Percentiles rank a stretch among this genome's conserved stretches.
These are phyloP conservation scores for Rasamsonia emersonii DNA, from an alignment of 2,329 filamentous ascomycete species.

Conservation along the genomic window DNA sequence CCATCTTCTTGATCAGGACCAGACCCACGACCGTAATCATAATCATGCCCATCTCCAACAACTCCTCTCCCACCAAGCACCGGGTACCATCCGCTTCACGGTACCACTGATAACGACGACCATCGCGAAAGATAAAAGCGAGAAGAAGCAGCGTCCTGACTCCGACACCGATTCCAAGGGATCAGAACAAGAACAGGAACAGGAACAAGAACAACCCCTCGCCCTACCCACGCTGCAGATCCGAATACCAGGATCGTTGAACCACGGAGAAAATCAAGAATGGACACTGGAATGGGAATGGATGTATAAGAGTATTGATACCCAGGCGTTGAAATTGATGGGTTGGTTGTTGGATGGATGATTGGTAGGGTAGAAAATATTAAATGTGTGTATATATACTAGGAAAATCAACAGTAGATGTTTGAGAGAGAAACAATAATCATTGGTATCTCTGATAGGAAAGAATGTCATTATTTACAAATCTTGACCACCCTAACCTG, in stretches of 20 bases:
- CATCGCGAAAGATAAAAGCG: too few species aligned
- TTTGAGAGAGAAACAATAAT: too few species aligned
- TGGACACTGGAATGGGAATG: constrained; percentile 30
- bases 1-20: constrained; percentile 4
- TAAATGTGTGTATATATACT: too few species aligned
- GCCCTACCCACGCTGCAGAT: constrained; percentile 21
- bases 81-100: constrained; percentile 32
- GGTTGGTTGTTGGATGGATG: constrained; percentile 15
- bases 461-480: too few species aligned
- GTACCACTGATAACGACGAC: too few species aligned
- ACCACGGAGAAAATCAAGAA: constrained; percentile 3
- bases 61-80: constrained; percentile 20
- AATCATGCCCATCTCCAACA: constrained; percentile 5
- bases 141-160: too few species aligned
- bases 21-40: constrained; percentile 4
- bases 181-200: not conserved
- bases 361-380: not conserved
- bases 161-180: not conserved
- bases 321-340: constrained; percentile 23
- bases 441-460: too few species aligned
- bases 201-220: constrained; percentile 12
- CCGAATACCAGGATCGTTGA: constrained; percentile 10
- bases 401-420: too few species aligned
- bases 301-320: constrained; percentile 32
- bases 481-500: too few species aligned